These are phyloP conservation scores for Cryptosporidium baileyi DNA, from an alignment of 169 alveolate species.

Conservation along the genomic window DNA sequence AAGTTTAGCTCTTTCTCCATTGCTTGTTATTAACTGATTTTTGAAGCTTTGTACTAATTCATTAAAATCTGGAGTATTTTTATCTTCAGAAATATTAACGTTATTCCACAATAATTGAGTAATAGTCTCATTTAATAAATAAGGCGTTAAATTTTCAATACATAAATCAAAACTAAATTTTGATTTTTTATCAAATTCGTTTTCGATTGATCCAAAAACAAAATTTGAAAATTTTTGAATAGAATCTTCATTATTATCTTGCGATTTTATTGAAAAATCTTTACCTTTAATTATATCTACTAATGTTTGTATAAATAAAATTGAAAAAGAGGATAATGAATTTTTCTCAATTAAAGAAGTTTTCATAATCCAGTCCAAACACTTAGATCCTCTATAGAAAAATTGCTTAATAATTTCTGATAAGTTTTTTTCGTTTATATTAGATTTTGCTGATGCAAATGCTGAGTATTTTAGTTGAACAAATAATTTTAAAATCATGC, in stretches of 20 bases:
- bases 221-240: constrained; percentile 14
- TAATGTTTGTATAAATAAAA: constrained; percentile 4
- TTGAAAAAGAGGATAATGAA: constrained; percentile 17
- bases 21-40: not conserved
- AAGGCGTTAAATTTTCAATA: not conserved
- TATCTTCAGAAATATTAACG: not conserved
- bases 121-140: not conserved
- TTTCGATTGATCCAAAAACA: constrained; percentile 27
- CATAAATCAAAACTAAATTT: no score
- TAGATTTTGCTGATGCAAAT: not conserved
- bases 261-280: not conserved
- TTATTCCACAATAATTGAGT: constrained; percentile 17
- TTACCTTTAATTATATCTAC: constrained; percentile 36
- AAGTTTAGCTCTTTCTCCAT: not conserved
- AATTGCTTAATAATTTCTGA: not conserved
- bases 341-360: constrained; percentile 36
- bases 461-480: not conserved
- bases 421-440: not conserved
- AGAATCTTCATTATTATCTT: not conserved
- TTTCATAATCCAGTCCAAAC: not conserved
- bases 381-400: constrained; percentile 6
- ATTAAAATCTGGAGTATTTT: not conserved
- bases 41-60: not conserved
- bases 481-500: constrained; percentile 26
- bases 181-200: not conserved